These are phyloP conservation scores for Penicillium ucsense DNA, from an alignment of 495 filamentous ascomycete genomes.

Conservation along the genomic window DNA sequence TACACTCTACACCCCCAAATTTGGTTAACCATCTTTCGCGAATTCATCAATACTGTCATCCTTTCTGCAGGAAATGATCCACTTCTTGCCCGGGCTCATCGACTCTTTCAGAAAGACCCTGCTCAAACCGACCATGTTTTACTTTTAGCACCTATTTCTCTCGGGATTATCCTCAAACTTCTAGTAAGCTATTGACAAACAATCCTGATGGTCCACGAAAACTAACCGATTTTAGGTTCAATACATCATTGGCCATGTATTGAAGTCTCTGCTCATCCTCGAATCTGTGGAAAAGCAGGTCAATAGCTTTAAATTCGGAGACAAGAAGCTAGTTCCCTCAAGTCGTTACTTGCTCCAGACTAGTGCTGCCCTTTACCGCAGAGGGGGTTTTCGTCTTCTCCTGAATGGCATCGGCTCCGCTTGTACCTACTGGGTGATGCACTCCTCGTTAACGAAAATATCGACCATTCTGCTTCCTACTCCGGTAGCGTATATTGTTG, in stretches of 20 bases:
- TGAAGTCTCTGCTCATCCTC: slow-evolving; percentile 1
- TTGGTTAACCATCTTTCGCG: not conserved
- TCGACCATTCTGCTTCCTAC: not conserved
- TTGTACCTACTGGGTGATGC: slow-evolving; percentile 1
- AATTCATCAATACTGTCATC: not conserved
- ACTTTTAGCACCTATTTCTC: not conserved
- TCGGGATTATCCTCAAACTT: not conserved
- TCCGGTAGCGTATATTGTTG: slow-evolving; percentile 1
- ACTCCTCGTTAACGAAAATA: not conserved
- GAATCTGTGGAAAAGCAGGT: slow-evolving; percentile 1
- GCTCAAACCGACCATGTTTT: slow-evolving; percentile 1
- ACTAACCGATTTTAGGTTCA: not conserved
- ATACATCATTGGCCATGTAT: slow-evolving; percentile 1
- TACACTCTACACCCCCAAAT: not conserved
- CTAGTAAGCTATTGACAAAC: slow-evolving; percentile 1
- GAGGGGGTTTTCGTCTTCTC: not conserved
- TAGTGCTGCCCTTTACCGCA: not conserved
- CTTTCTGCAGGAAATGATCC: not conserved
- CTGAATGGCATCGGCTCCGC: slow-evolving; percentile 1
- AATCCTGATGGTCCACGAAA: not conserved
- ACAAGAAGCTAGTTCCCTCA: not conserved
- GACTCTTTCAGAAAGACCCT: not conserved
- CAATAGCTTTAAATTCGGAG: not conserved
- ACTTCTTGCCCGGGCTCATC: slow-evolving; percentile 2
- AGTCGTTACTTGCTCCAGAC: not conserved